phyloP scores from a whole-genome alignment of 2,329 filamentous ascomycete genomes.

The Colletotrichum lini region DNA sequence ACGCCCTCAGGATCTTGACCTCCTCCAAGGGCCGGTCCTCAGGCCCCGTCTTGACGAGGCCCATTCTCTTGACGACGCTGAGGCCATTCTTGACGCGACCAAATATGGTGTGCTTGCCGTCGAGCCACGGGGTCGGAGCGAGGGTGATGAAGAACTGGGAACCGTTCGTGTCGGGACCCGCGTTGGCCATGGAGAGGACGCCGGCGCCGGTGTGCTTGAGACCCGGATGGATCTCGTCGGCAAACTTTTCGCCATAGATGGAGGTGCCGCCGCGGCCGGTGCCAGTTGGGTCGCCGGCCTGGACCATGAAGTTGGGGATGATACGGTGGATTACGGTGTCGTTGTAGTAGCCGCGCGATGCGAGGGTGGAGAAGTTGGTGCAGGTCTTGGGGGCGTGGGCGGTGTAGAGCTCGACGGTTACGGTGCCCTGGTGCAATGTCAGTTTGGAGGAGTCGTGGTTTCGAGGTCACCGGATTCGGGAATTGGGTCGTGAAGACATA shows the following conservation, averaged over 20 bases:
- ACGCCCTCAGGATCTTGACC: slow-evolving; percentile 83
- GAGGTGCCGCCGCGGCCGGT: slow-evolving; percentile 90
- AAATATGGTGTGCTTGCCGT: slow-evolving; percentile 98
- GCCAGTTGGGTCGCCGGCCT: slow-evolving; percentile 94
- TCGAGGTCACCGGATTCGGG: neutral
- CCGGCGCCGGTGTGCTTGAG: slow-evolving; percentile 95
- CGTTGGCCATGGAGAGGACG: slow-evolving; percentile 96
- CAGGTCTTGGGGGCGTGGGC: slow-evolving; percentile 90
- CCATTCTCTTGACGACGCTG: slow-evolving; percentile 88
- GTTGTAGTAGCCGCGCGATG: slow-evolving; percentile 89
- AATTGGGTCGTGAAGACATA: slow-evolving; percentile 53
- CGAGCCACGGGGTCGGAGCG: slow-evolving; percentile 94
- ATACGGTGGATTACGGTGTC: slow-evolving; percentile 90
- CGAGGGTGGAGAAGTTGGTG: slow-evolving; percentile 88
- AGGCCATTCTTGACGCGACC: slow-evolving; percentile 89
- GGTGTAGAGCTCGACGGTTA: slow-evolving; percentile 91
- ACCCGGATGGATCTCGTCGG: slow-evolving; percentile 85
- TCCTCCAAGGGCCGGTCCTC: slow-evolving; percentile 88
- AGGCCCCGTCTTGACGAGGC: slow-evolving; percentile 83
- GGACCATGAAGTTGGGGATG: slow-evolving; percentile 96
- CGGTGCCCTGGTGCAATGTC: slow-evolving; percentile 73
- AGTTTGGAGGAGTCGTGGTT: neutral
- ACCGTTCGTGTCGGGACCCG: slow-evolving; percentile 92
- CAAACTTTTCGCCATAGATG: slow-evolving; percentile 95
- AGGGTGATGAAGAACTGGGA: slow-evolving; percentile 97